Conservation (phyloP, 345 rosid genomes). For the Viola odorata region DNA sequence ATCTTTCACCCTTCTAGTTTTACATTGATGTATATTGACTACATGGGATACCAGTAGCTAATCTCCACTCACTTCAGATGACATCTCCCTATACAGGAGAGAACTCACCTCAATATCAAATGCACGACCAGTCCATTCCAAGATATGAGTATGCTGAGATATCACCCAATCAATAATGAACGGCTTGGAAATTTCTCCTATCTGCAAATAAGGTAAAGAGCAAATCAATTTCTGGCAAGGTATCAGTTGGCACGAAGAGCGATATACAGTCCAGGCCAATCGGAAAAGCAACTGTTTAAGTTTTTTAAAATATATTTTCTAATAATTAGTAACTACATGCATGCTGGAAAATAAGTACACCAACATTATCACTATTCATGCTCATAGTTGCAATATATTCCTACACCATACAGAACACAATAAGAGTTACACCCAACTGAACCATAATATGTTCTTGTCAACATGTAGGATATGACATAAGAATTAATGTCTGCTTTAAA, state of each 20-base stretch:
- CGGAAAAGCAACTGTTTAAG: no score
- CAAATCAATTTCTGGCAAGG: slow-evolving; percentile 4
- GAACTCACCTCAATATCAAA: slow-evolving; percentile 81
- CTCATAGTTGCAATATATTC: no score
- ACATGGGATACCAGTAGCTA: not conserved
- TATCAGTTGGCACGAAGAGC: not conserved
- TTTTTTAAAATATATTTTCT: no score
- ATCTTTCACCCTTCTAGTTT: not conserved
- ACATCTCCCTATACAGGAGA: slow-evolving; percentile 8
- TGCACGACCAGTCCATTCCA: slow-evolving; percentile 93
- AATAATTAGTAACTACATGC: no score
- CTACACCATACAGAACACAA: no score
- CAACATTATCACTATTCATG: no score
- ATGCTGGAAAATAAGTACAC: no score
- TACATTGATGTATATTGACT: not conserved
- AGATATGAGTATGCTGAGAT: slow-evolving; percentile 76
- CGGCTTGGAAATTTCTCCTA: slow-evolving; percentile 61
- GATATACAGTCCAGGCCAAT: no score
- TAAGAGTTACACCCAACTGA: no score
- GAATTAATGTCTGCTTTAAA: no score
- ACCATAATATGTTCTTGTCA: no score
- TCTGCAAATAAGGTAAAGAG: slow-evolving; percentile 40
- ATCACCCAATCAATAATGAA: slow-evolving; percentile 94
- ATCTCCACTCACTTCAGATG: not conserved
- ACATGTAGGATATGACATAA: no score